Evolutionary conservation across 179 eudicot genomes (phyloP).

Genomic region (Heliamphora pulchella): DNA sequence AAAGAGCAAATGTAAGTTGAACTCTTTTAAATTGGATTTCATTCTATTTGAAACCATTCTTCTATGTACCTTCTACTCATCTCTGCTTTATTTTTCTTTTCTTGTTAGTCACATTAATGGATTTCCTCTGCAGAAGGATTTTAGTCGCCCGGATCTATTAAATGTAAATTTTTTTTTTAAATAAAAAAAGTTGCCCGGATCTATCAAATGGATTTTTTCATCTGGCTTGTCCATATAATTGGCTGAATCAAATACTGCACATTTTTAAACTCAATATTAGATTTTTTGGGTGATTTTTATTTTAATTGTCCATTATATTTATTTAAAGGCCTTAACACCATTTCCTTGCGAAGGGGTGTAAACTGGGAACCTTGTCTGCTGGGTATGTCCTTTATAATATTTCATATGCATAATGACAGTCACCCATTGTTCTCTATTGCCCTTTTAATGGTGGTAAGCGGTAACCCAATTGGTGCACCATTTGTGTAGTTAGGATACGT

Average conservation of each 20-base stretch:
- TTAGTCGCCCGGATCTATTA: too few species aligned
- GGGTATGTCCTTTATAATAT: background rate
- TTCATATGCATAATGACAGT: too few species aligned
- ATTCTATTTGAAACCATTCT: background rate
- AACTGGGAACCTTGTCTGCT: background rate
- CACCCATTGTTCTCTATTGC: background rate
- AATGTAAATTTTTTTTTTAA: too few species aligned
- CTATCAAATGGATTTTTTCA: too few species aligned
- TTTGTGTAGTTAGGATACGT: too few species aligned
- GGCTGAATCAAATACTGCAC: background rate
- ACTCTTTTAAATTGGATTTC: background rate
- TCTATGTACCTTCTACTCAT: background rate
- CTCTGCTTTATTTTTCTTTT: background rate
- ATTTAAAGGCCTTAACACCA: background rate
- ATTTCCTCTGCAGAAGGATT: background rate
- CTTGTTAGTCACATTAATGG: background rate
- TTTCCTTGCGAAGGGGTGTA: background rate
- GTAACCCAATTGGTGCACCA: background rate
- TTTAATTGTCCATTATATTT: background rate
- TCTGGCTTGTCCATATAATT: background rate
- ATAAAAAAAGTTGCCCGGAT: too few species aligned
- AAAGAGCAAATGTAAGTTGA: conserved; percentile 90
- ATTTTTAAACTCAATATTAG: background rate
- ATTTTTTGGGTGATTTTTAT: background rate
- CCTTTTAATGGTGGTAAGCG: background rate